Evolutionary conservation across 176 grass and related monocot genomes (phyloP), one percentile per base, ranked within the genome.

Genomic region (Oryza glumipatula): DNA sequence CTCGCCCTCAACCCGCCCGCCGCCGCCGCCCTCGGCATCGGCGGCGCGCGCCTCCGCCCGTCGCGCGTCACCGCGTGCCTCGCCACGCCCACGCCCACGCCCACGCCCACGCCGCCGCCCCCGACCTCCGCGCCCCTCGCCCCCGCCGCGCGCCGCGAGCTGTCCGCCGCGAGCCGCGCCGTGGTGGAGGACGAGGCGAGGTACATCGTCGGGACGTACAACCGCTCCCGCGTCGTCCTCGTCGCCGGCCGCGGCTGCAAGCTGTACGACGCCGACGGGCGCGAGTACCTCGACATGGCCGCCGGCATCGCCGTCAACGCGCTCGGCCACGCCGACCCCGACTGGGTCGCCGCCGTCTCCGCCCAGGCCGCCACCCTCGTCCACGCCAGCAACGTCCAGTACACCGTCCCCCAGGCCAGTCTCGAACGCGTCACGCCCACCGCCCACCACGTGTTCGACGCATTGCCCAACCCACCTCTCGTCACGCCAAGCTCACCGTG

Each of bases 201-300:
- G 79, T 86, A 94, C 71, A 72, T 98, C 65, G 93, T 95, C 0
- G 85, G 88, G 1, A 98, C 96, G 16, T 98, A 98, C 69, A 91
- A 92, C 7, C 91, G 93, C 47, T 79, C 89, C 48, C 80, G 74
- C 28, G 91, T 95, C 60, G 93, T 94, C 64, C 45, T 98, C 35
- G 89, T 89, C 21, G 46, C 71, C 11, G 91, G 93, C 13, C 87
- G 87, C 41, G 96, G 93, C 10, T 98, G 96, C 83, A 93, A 95
- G 79, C 46, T 98, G 26, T 98, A 90, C 68, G 96, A 98, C 68
- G 24, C 58, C 2, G 96, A 98, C 36, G 93, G 91, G 1, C 92
- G 89, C 16, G 96, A 95, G 83, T 98, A 95, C 76, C 80, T 98
- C 49, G 96, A 98, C 80, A 95, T 98, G 91, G 67, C 91, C 32